Percentiles rank a stretch among this genome's conserved stretches.
Evolutionary conservation across 371 early-diverging fungal species (phyloP).

Genomic region (Sporodiniella umbellata): DNA sequence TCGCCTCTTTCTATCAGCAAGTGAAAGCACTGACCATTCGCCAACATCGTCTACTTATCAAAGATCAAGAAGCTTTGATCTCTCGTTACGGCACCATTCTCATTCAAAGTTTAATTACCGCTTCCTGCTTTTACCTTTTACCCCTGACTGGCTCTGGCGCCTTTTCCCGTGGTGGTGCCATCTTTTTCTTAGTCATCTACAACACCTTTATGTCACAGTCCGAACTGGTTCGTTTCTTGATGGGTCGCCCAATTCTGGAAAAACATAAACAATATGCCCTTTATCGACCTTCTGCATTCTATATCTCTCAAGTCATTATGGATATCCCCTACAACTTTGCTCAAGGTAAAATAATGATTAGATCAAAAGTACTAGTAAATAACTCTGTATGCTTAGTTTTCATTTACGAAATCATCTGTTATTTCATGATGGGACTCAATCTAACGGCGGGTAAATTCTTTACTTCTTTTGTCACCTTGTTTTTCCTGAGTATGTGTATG

Average conservation of each 20-base stretch:
- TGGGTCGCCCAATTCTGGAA: slow-evolving; percentile 59
- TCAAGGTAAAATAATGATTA: slow-evolving; percentile 21
- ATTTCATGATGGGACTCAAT: slow-evolving; percentile 63
- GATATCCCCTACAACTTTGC: slow-evolving; percentile 30
- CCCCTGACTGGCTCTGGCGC: slow-evolving; percentile 52
- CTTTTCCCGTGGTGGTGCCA: slow-evolving; percentile 71
- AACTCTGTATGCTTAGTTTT: slow-evolving; percentile 35
- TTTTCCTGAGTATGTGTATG: slow-evolving; percentile 48
- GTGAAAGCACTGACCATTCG: slow-evolving; percentile 57
- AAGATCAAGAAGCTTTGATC: slow-evolving; percentile 46
- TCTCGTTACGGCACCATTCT: slow-evolving; percentile 58
- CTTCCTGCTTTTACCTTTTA: slow-evolving; percentile 62
- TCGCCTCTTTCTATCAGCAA: slow-evolving; percentile 62
- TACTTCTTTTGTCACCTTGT: slow-evolving; percentile 44
- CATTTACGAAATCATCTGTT: slow-evolving; percentile 51
- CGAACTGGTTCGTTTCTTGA: slow-evolving; percentile 48
- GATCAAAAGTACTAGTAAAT: slow-evolving; percentile 23
- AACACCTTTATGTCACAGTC: slow-evolving; percentile 51
- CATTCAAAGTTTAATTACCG: slow-evolving; percentile 66
- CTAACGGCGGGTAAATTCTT: slow-evolving; percentile 49
- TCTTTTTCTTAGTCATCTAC: slow-evolving; percentile 56
- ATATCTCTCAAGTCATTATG: slow-evolving; percentile 53
- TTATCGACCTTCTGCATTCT: slow-evolving; percentile 62
- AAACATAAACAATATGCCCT: slow-evolving; percentile 69
- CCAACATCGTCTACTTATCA: slow-evolving; percentile 54